Evolutionary conservation across 129 eudicot species (phyloP).

Genomic region (Scalesia atractyloides): DNA sequence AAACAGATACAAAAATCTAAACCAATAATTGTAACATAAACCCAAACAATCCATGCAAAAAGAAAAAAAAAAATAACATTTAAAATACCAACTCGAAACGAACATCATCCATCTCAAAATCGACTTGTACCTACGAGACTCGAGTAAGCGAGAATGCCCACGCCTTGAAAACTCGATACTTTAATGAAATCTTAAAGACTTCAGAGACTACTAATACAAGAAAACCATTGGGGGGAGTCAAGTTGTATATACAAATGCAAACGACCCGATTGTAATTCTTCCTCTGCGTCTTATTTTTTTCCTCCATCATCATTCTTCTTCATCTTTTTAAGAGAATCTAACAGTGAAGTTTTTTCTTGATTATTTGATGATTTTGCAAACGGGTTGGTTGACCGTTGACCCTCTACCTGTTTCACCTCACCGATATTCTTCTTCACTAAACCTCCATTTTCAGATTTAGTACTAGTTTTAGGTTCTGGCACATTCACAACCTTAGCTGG

Average conservation of each 20-base stretch:
- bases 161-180: background rate
- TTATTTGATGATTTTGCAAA: slow-evolving; percentile 77
- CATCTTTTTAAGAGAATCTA: slow-evolving; percentile 85
- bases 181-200: background rate
- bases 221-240: background rate
- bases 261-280: background rate
- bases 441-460: slow-evolving; percentile 37
- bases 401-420: slow-evolving; percentile 33
- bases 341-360: slow-evolving; percentile 59
- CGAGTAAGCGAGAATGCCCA: background rate
- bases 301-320: slow-evolving; percentile 52
- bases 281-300: slow-evolving; percentile 24
- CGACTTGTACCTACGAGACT: background rate
- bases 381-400: slow-evolving; percentile 58
- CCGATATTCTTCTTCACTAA: slow-evolving; percentile 36
- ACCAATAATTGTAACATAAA: background rate
- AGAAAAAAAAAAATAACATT: background rate
- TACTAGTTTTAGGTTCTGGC: slow-evolving; percentile 31
- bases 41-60: background rate
- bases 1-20: background rate
- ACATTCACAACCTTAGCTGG: slow-evolving; percentile 34
- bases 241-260: slow-evolving; percentile 23
- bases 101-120: slow-evolving; percentile 1
- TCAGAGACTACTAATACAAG: slow-evolving; percentile 9
- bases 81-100: background rate